phyloP scores from a whole-genome alignment of 1,139 yeast species.

The Torulaspora globosa region DNA sequence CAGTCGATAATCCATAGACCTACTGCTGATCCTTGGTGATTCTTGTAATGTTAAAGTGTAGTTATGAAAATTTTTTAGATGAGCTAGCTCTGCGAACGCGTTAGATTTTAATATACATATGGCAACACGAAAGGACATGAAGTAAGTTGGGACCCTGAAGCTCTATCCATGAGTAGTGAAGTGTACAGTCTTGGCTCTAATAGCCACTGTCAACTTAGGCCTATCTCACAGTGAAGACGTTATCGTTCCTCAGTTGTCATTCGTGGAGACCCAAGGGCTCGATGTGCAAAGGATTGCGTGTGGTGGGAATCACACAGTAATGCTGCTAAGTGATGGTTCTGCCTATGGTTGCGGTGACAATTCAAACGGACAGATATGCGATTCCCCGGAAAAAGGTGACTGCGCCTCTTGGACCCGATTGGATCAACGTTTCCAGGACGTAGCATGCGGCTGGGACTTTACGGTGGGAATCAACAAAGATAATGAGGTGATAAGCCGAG shows the following conservation, averaged over 20 bases:
- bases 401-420: neutral
- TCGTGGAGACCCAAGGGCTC: constrained; percentile 11
- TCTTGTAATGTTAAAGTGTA: neutral
- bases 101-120: neutral
- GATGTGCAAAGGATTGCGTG: constrained; percentile 48
- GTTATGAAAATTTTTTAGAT: constrained; percentile 13
- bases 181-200: constrained; percentile 70
- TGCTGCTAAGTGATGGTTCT: constrained; percentile 52
- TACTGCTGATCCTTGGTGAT: neutral
- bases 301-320: constrained; percentile 86
- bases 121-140: neutral
- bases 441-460: constrained; percentile 71
- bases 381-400: constrained; percentile 8
- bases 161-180: constrained; percentile 19
- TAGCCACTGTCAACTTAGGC: constrained; percentile 73
- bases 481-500: constrained; percentile 50
- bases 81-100: constrained; percentile 2
- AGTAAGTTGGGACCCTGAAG: neutral
- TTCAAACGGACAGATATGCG: constrained; percentile 44
- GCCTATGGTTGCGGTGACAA: constrained; percentile 62
- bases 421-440: constrained; percentile 20
- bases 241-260: constrained; percentile 26
- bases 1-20: neutral
- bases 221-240: constrained; percentile 54
- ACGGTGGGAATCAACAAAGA: constrained; percentile 48